A percentile compares a stretch with the other conserved stretches of the same genome.
Conservation (phyloP, 129 eudicot genomes). For the Artemisia argyi region DNA sequence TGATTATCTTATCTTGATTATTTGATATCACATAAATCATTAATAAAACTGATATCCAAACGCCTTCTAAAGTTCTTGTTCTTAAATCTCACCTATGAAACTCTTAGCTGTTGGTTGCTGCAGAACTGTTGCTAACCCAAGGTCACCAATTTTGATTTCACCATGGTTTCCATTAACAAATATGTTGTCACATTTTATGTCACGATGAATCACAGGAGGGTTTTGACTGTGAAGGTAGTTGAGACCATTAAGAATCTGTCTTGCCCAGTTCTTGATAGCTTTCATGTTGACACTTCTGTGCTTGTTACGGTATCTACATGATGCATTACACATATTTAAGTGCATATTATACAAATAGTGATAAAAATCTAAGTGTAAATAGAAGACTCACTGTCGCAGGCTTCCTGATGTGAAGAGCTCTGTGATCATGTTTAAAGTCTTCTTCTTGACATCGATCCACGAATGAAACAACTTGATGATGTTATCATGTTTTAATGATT, state of each 20-base stretch:
- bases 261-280: constrained; percentile 90
- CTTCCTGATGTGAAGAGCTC: constrained; percentile 92
- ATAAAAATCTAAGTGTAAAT: background rate
- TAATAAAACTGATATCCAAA: background rate
- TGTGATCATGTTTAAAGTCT: constrained; percentile 79
- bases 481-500: constrained; percentile 64
- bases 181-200: constrained; percentile 87
- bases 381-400: constrained; percentile 64
- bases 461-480: constrained; percentile 66
- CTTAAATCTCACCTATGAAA: constrained; percentile 56
- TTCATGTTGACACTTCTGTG: constrained; percentile 72
- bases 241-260: constrained; percentile 76
- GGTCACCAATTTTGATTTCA: constrained; percentile 82
- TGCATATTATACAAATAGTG: background rate
- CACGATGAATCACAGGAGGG: constrained; percentile 82
- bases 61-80: background rate
- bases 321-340: background rate
- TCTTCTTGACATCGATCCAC: constrained; percentile 78
- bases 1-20: too few species aligned
- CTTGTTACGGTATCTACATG: constrained; percentile 67
- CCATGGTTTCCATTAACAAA: constrained; percentile 94
- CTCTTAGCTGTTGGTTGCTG: constrained; percentile 73
- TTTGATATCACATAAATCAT: too few species aligned
- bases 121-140: constrained; percentile 80
- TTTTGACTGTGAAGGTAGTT: constrained; percentile 78